Evolutionary conservation across 2,329 filamentous ascomycete species (phyloP), one percentile per base, ranked within the genome.

Genomic region (Colletotrichum sp.): DNA sequence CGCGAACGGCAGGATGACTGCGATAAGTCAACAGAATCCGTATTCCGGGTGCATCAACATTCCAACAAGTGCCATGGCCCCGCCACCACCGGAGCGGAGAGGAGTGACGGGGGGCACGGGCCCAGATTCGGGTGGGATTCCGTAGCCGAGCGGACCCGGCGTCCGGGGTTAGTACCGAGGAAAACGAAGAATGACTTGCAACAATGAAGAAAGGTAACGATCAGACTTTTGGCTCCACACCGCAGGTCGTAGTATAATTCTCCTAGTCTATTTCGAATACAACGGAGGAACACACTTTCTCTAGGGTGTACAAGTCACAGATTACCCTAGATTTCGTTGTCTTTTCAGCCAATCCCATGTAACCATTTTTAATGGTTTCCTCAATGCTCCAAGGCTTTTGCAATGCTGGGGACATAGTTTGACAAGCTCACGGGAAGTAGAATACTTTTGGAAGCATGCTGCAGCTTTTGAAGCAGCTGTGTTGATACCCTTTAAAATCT

Each of bases 231-330:
- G 43, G 6, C 10, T 21, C 43, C 12, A 6, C n/a, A 13, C 43
- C 3, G 3, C 10, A 52, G 43, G 6, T 52, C 12, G 4, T 13
- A 13, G 3, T 6, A 7, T 52, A 21, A 2, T 52, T 6, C n/a
- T 48, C 3, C 3, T 1, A 21, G 10, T 13, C 10, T 13, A 52
- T 21, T 21, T 4, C n/a, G n/a, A 21, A 10, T 13, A 7, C 0
- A 21, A 13, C 43, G 10, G n/a, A 52, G 2, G 3, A 52, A 13
- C 43, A 48, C 4, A 2, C 3, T 21, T 21, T 48, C 18, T 48
- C 9, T n/a, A 0, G 2, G 10, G 12, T 52, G n/a, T 52, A 2
- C 10, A 13, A 52, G 43, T 21, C n/a, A 13, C 4, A 7, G 43
- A 21, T 21, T 13, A 13, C 43, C n/a, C 43, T 4, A 12, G 3